These are phyloP conservation scores for Pestalotiopsis sp. DNA, from an alignment of 2,329 filamentous ascomycete genomes.

Conservation along the genomic window DNA sequence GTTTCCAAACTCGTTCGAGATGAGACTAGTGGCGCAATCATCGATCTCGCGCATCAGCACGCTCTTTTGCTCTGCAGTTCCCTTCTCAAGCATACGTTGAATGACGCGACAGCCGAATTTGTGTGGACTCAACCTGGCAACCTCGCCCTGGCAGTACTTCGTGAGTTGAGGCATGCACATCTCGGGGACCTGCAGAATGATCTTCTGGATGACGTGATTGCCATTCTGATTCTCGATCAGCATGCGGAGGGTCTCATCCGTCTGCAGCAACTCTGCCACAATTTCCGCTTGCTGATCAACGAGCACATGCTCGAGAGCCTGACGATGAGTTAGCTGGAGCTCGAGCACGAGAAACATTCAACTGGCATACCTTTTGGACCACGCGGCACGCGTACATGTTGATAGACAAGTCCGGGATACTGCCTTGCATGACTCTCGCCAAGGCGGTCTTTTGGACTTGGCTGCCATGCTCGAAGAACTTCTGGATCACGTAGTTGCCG, in stretches of 20 bases:
- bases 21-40: conserved; percentile 68
- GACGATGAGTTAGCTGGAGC: background rate
- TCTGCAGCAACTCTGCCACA: conserved; percentile 77
- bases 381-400: conserved; percentile 96
- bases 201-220: conserved; percentile 96
- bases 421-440: conserved; percentile 84
- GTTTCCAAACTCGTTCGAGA: conserved; percentile 90
- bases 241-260: conserved; percentile 76
- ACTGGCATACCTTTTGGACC: conserved; percentile 77
- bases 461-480: conserved; percentile 94
- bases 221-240: conserved; percentile 71
- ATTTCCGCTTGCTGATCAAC: conserved; percentile 88
- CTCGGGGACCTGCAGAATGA: conserved; percentile 78
- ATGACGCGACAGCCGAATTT: conserved; percentile 90
- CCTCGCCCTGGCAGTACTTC: conserved; percentile 74
- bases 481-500: conserved; percentile 98
- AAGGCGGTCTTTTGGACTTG: conserved; percentile 89
- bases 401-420: conserved; percentile 75
- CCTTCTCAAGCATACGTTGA: conserved; percentile 86
- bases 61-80: conserved; percentile 69
- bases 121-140: conserved; percentile 74
- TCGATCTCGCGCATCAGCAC: conserved; percentile 80
- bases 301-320: conserved; percentile 88
- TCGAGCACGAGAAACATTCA: background rate
- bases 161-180: conserved; percentile 85